These are phyloP conservation scores for Simplicillium aogashimaense DNA, from an alignment of 2,329 filamentous ascomycete genomes.

Conservation along the genomic window DNA sequence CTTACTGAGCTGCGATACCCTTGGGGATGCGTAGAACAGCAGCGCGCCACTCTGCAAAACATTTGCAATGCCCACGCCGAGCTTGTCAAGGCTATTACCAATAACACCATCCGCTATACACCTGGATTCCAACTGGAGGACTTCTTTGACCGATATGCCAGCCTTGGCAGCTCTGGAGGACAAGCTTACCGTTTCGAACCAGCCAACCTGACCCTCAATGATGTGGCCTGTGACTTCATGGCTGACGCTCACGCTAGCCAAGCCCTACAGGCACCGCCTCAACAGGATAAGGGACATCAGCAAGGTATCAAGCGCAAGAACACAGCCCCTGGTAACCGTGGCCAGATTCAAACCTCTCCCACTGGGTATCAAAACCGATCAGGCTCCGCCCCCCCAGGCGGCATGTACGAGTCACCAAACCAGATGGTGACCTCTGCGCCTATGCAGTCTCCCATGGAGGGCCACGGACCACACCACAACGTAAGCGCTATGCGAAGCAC, in stretches of 20 bases:
- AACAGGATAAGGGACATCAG: conserved; percentile 20
- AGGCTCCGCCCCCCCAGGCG: background rate
- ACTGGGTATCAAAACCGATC: conserved; percentile 9
- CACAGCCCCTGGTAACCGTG: conserved; percentile 27
- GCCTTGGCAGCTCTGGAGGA: conserved; percentile 46
- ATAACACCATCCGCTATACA: conserved; percentile 58
- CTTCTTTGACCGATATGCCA: conserved; percentile 73
- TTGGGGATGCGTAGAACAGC: conserved; percentile 73
- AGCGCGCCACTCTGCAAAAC: conserved; percentile 66
- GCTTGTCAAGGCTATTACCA: conserved; percentile 62
- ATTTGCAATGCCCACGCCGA: conserved; percentile 73
- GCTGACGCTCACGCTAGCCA: conserved; percentile 44
- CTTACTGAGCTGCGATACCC: conserved; percentile 63
- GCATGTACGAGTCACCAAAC: background rate
- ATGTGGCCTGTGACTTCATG: conserved; percentile 52
- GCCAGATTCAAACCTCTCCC: conserved; percentile 23
- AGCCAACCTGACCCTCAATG: conserved; percentile 61
- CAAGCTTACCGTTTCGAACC: conserved; percentile 58
- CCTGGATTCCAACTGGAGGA: conserved; percentile 79
- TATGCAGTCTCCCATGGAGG: background rate
- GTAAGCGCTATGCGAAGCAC: conserved; percentile 2
- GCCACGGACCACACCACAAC: background rate
- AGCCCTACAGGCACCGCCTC: conserved; percentile 33
- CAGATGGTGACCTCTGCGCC: background rate
- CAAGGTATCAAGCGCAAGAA: conserved; percentile 40